These are phyloP conservation scores for Austroboletus eburneus DNA, from an alignment of 768 basidiomycete species.

Conservation along the genomic window DNA sequence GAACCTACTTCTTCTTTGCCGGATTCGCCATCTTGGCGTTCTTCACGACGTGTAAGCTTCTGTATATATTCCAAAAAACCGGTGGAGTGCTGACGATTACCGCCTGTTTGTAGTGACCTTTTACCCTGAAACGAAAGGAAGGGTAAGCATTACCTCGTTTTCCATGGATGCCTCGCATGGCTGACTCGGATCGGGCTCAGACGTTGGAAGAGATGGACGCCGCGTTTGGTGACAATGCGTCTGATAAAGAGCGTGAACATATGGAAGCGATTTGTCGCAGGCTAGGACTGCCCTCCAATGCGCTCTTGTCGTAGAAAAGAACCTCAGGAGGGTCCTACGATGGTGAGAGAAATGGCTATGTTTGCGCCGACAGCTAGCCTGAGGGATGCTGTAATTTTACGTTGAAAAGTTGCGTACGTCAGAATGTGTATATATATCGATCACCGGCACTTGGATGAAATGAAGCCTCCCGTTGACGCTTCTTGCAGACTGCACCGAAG, in stretches of 20 bases:
- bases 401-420: too few species aligned
- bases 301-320: slow-evolving; percentile 11
- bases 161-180: too few species aligned
- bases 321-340: neutral
- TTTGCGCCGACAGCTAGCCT: too few species aligned
- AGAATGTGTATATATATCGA: too few species aligned
- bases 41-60: slow-evolving; percentile 25
- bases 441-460: too few species aligned
- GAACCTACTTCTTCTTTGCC: slow-evolving; percentile 28
- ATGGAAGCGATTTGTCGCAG: slow-evolving; percentile 27
- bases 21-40: slow-evolving; percentile 26
- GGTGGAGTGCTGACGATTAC: neutral
- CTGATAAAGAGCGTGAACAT: slow-evolving; percentile 24
- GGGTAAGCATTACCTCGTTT: slow-evolving; percentile 17
- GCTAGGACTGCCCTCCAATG: slow-evolving; percentile 26
- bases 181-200: slow-evolving; percentile 12
- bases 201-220: slow-evolving; percentile 33
- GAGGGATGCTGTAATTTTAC: too few species aligned
- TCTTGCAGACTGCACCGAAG: too few species aligned
- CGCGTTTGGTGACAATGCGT: slow-evolving; percentile 28
- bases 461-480: too few species aligned
- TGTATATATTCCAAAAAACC: neutral
- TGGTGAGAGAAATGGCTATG: too few species aligned
- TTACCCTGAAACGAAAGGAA: slow-evolving; percentile 32
- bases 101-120: slow-evolving; percentile 15